These are phyloP conservation scores for Sutorius australiensis DNA, from an alignment of 768 basidiomycete genomes.

Conservation along the genomic window DNA sequence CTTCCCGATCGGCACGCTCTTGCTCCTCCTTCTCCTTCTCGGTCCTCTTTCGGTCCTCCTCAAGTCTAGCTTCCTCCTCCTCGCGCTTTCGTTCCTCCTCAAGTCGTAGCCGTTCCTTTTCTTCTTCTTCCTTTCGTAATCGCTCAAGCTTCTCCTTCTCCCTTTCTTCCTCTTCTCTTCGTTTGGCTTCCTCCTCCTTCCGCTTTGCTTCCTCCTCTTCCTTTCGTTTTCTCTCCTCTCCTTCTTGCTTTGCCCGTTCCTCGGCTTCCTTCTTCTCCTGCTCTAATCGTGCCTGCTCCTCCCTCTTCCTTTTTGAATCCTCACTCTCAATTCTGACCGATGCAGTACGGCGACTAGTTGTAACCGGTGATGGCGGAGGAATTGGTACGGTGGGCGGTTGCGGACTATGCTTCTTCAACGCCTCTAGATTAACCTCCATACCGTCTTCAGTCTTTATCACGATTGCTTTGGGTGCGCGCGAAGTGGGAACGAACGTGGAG, in stretches of 20 bases:
- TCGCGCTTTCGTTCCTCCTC: conserved; percentile 34
- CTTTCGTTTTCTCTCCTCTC: conserved; percentile 35
- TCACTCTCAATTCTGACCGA: conserved; percentile 63
- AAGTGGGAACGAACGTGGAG: conserved; percentile 59
- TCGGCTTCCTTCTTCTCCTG: conserved; percentile 38
- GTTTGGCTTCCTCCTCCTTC: conserved; percentile 40
- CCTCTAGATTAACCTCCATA: conserved; percentile 56
- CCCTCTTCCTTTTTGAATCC: conserved; percentile 50
- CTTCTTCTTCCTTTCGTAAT: conserved; percentile 36
- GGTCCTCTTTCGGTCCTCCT: conserved; percentile 31
- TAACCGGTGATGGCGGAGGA: conserved; percentile 35
- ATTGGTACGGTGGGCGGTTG: conserved; percentile 38
- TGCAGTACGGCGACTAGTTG: conserved; percentile 25
- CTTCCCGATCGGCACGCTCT: conserved; percentile 37
- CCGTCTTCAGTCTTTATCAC: conserved; percentile 66
- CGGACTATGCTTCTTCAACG: conserved; percentile 47
- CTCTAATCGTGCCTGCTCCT: conserved; percentile 41
- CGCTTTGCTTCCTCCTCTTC: conserved; percentile 44
- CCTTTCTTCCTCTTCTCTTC: conserved; percentile 41
- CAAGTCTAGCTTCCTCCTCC: conserved; percentile 23
- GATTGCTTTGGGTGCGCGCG: conserved; percentile 40
- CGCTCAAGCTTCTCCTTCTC: conserved; percentile 40
- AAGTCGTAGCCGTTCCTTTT: conserved; percentile 33
- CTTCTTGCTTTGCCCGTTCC: conserved; percentile 35
- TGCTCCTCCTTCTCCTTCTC: conserved; percentile 40